Base-by-base conservation (phyloP, 2,329 filamentous ascomycete genomes). In the Neobulgaria alba region DNA sequence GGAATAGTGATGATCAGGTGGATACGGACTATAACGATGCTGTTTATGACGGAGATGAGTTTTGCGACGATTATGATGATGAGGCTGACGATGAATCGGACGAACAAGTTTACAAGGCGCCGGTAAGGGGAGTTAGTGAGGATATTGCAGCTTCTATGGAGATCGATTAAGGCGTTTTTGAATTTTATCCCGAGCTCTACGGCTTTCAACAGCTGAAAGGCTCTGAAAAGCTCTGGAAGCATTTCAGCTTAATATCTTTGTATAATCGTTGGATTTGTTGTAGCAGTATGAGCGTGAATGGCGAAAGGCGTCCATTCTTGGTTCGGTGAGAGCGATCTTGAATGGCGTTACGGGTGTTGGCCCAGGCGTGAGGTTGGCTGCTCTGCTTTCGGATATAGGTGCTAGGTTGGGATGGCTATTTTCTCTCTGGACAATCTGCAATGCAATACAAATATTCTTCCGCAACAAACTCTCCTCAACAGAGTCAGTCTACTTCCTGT, bases 141-240 rank as follows among this genome's bases (percentile, higher is more conserved):
- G 77, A 82, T 46, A 68, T 81, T 34, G 75, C 74, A 20, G 68
- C 69, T 3, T 66, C 68, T 15, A 80, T 82, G 75, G 77, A 81
- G 54, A 72, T 81, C 51, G 49, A 46, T 36, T 54, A 29, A 48
- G 23, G 23, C 23, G 23, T 26, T 26, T 26, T 7, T 26, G 23
- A 12, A 7, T 26, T 26, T n/a, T n/a, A n/a, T n/a, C n/a, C n/a
- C n/a, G n/a, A n/a, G n/a, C n/a, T n/a, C n/a, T n/a, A n/a, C n/a
- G 23, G 23, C 12, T 26, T 26, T 12, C 23, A 12, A 12, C 23
- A 26, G 23, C n/a, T n/a, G n/a, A n/a, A n/a, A n/a, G n/a, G n/a
- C n/a, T n/a, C n/a, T n/a, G n/a, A n/a, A n/a, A n/a, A n/a, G n/a
- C n/a, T n/a, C n/a, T n/a, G 23, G 23, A 26, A 12, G 7, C 12